phyloP scores from a whole-genome alignment of 78 protist genomes.

The Dictyostelium capitatum region DNA sequence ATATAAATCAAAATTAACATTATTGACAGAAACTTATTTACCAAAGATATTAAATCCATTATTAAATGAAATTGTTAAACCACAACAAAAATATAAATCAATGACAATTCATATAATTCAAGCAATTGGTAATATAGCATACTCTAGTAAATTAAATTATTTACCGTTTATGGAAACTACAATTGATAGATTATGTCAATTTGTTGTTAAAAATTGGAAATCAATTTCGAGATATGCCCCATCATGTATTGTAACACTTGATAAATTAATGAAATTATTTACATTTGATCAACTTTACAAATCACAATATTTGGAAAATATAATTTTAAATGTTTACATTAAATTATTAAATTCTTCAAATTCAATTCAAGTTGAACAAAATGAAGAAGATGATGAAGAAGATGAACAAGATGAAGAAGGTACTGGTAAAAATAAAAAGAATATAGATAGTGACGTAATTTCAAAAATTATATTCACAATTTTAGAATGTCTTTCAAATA shows the following conservation, averaged over 20 bases:
- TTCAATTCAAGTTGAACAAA: neutral
- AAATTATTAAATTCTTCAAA: constrained; percentile 8
- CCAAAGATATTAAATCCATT: constrained; percentile 25
- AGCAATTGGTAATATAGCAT: constrained; percentile 10
- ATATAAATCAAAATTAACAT: neutral
- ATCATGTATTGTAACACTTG: neutral
- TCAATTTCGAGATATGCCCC: constrained; percentile 27
- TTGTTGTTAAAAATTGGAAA: constrained; percentile 20
- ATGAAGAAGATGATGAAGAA: neutral
- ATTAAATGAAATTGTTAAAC: neutral
- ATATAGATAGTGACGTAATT: constrained; percentile 20
- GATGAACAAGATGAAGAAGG: neutral
- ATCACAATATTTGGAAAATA: neutral
- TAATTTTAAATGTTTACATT: neutral
- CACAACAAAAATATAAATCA: constrained; percentile 20
- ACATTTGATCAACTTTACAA: neutral
- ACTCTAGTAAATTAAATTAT: neutral
- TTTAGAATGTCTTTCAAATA: neutral
- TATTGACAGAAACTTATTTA: neutral
- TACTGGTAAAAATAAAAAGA: neutral
- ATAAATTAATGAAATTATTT: neutral
- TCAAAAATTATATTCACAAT: constrained; percentile 32
- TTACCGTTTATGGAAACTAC: neutral
- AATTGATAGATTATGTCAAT: neutral
- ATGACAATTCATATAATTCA: constrained; percentile 20